These are phyloP conservation scores for Purpureocillium takamizusanense DNA, from an alignment of 2,329 filamentous ascomycete genomes.

Conservation along the genomic window DNA sequence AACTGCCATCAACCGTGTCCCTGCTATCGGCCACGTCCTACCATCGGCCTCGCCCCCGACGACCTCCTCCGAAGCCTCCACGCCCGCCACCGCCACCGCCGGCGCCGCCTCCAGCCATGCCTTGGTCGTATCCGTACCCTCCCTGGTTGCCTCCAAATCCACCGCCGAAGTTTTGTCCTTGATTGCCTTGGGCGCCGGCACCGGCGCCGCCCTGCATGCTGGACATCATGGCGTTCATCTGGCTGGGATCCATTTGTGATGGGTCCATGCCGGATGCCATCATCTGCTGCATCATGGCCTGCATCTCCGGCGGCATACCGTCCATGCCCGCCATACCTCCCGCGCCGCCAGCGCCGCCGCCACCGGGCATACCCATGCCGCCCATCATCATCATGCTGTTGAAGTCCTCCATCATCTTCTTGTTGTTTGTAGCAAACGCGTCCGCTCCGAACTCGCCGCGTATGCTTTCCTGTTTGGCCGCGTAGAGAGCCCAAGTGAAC, in stretches of 20 bases:
- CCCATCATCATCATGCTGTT: conserved; percentile 60
- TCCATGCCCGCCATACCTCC: conserved; percentile 49
- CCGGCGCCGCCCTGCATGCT: conserved; percentile 42
- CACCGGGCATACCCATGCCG: conserved; percentile 34
- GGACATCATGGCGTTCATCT: conserved; percentile 51
- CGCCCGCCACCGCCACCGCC: conserved; percentile 14
- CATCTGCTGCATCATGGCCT: conserved; percentile 63
- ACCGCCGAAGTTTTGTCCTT: conserved; percentile 42
- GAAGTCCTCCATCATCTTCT: conserved; percentile 72
- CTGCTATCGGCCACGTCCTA: conserved; percentile 2
- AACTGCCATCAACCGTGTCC: conserved; percentile 12
- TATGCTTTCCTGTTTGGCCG: conserved; percentile 75
- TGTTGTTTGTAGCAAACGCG: conserved; percentile 52
- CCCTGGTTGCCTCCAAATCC: conserved; percentile 45
- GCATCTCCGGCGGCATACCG: conserved; percentile 57
- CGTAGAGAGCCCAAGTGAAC: conserved; percentile 95
- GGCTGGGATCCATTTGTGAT: conserved; percentile 53
- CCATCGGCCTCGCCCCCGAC: conserved; percentile 16
- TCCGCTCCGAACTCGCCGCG: conserved; percentile 67
- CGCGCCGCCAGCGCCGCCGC: conserved; percentile 18
- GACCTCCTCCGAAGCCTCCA: conserved; percentile 17
- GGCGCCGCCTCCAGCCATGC: conserved; percentile 31
- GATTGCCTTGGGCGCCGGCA: conserved; percentile 35
- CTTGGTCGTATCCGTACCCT: conserved; percentile 40
- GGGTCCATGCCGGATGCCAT: conserved; percentile 57